Conservation (phyloP, 1,139 yeast species). For the Hemisphaericaspora xylanilytica region DNA sequence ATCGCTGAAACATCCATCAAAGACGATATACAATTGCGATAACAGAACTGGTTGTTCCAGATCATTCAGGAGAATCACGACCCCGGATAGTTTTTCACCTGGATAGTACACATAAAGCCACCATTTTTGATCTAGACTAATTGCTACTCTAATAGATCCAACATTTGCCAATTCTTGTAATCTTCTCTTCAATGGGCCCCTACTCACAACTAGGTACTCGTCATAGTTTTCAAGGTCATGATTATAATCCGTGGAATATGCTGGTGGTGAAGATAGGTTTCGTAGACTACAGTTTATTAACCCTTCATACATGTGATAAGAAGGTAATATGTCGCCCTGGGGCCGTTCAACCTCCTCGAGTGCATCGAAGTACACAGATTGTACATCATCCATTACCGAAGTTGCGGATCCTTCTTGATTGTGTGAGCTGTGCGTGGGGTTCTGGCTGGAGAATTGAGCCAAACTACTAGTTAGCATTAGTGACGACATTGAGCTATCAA, state of each 20-base stretch:
- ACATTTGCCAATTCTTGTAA: not conserved
- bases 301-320: constrained; percentile 1
- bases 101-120: not conserved
- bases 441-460: no score
- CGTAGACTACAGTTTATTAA: not conserved
- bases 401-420: not conserved
- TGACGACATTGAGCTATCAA: no score
- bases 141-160: not conserved
- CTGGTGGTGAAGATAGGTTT: not conserved
- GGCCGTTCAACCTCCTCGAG: not conserved
- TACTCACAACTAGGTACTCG: not conserved
- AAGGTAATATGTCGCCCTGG: not conserved
- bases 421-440: not conserved
- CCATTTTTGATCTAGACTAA: not conserved
- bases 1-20: constrained; percentile 1
- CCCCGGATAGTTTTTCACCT: not conserved
- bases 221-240: not conserved
- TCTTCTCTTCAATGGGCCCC: not conserved
- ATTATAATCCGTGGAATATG: not conserved
- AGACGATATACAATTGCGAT: not conserved
- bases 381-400: not conserved
- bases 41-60: not conserved
- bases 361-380: not conserved
- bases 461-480: no score
- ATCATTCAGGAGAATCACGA: not conserved